Base-by-base conservation (phyloP, 345 rosid genomes). In the Arabis hirsuta region DNA sequence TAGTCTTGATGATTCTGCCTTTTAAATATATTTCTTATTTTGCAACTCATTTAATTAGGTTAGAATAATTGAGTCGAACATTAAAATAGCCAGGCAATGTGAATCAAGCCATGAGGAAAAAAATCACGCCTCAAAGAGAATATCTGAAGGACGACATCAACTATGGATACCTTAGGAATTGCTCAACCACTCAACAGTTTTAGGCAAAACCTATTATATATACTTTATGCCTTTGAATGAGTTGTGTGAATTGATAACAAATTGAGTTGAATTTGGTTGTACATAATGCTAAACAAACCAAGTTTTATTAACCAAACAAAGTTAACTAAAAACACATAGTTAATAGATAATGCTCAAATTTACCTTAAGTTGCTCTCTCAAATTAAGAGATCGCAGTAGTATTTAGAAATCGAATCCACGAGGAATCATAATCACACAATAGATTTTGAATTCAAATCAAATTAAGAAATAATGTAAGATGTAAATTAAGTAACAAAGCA, bases 211-310 rank as follows among this genome's bases (percentile, higher is more conserved):
- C 7, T 44, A 44, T 68, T 16, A 1, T 16, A 53, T 53, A 53
- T 53, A n/a, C 9, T 67, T 4, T 9, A 44, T 68, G 14, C 11
- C 2, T 44, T 68, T 44, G 54, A 67, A 67, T 67, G 48, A 55
- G 72, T 54, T 65, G 26, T 50, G 24, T 52, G 11, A 24, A 24
- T 46, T 29, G 27, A 46, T 62, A 55, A 32, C 0, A 14, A 54
- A 27, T 13, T 20, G 32, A 39, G 20, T 42, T 41, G 32, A 39
- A 13, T 60, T 60, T 24, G 34, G 9, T 10, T 50, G 29, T 48
- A 19, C 53, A 4, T 19, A 48, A 19, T 48, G 6, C 14, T 2
- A 43, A 43, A 43, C 47, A 43, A 43, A 5, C 47, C 22, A 16
- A 46, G 52, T 8, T 46, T 16, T 46, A 9, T 36, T 8, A 47